phyloP scores from a whole-genome alignment of 1,284 basidiomycete species.

The Xerocomus amazonicus region DNA sequence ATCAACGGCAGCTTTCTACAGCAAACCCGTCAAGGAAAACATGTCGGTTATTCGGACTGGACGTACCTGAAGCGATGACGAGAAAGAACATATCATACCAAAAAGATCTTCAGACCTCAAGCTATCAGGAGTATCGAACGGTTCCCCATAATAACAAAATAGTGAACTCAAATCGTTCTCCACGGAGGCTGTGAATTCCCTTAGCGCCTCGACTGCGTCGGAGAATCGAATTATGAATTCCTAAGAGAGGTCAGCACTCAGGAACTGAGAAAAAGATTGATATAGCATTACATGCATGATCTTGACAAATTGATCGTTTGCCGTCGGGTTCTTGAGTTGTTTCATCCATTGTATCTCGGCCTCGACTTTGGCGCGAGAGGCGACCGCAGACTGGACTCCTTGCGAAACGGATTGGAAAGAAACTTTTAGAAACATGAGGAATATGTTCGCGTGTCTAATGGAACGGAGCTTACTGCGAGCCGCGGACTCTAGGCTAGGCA shows the following conservation, averaged over 20 bases:
- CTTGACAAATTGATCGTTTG: constrained; percentile 58
- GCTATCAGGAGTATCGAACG: constrained; percentile 53
- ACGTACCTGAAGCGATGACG: constrained; percentile 63
- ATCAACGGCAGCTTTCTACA: constrained; percentile 35
- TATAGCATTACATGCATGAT: constrained; percentile 59
- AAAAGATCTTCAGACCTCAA: constrained; percentile 81
- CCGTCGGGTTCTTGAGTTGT: constrained; percentile 27
- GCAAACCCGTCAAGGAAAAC: not conserved
- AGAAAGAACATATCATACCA: constrained; percentile 68
- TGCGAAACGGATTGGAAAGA: constrained; percentile 63
- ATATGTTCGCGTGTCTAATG: not conserved
- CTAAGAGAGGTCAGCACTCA: constrained; percentile 31
- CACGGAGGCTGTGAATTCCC: constrained; percentile 56
- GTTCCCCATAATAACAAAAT: constrained; percentile 72
- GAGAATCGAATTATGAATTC: constrained; percentile 54
- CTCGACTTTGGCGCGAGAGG: constrained; percentile 57
- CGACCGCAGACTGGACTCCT: constrained; percentile 55
- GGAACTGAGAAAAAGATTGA: not conserved
- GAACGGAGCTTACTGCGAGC: constrained; percentile 56
- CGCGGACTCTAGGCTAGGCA: constrained; percentile 79
- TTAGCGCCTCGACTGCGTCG: constrained; percentile 58
- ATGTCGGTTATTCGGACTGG: not conserved
- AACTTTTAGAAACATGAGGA: constrained; percentile 42
- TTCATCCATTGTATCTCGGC: constrained; percentile 51
- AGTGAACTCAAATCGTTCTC: constrained; percentile 58